A percentile compares a stretch with the other conserved stretches of the same genome.
These are phyloP conservation scores for Aeschynomene evenia DNA, from an alignment of 306 rosid species.

Conservation along the genomic window DNA sequence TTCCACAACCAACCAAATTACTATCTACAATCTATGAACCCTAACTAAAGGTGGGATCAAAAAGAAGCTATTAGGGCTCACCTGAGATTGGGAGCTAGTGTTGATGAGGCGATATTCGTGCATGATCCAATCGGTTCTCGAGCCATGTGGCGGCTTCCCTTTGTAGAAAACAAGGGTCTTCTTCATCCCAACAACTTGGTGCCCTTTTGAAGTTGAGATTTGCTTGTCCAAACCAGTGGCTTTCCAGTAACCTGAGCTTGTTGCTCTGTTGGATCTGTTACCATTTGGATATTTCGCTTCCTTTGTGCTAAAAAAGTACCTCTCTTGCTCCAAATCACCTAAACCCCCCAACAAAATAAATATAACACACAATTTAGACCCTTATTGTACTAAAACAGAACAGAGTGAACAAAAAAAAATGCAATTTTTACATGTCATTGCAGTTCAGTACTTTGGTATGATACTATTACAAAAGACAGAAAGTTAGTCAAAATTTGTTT, in stretches of 20 bases:
- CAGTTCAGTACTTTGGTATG: neutral
- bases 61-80: neutral
- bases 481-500: too few relatives aligned
- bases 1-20: too few relatives aligned
- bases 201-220: slow-evolving; percentile 46
- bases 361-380: too few relatives aligned
- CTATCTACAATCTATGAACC: too few relatives aligned
- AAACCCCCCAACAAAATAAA: neutral
- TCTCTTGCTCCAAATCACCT: slow-evolving; percentile 83
- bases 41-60: too few relatives aligned
- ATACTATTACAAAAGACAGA: too few relatives aligned
- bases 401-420: too few relatives aligned
- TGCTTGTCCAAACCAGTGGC: slow-evolving; percentile 95
- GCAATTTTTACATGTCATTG: neutral
- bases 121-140: slow-evolving; percentile 97
- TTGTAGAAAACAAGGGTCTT: slow-evolving; percentile 90
- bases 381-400: too few relatives aligned
- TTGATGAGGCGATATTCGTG: slow-evolving; percentile 83
- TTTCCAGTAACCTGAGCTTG: slow-evolving; percentile 89
- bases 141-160: slow-evolving; percentile 89
- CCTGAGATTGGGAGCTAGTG: slow-evolving; percentile 38
- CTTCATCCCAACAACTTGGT: slow-evolving; percentile 73
- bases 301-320: slow-evolving; percentile 90
- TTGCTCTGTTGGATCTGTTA: slow-evolving; percentile 90
- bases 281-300: slow-evolving; percentile 96